Evolutionary conservation across 2,329 filamentous ascomycete species (phyloP), one percentile per base, ranked within the genome.

Genomic region (Aspergillus fijiensis): DNA sequence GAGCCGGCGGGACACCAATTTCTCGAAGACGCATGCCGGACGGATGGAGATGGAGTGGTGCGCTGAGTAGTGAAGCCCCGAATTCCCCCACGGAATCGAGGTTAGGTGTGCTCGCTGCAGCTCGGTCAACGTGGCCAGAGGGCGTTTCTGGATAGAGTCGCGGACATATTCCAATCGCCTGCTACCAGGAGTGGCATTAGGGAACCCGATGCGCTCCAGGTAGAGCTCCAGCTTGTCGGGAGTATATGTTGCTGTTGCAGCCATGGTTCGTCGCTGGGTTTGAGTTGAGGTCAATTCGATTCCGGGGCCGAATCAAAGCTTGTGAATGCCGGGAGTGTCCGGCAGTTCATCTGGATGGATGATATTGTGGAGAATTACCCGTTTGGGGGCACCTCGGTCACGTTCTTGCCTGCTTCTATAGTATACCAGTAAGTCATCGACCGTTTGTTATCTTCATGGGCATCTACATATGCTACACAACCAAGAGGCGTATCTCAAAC

Each of bases 41-140:
- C 85, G 76, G 45, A 85, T 71, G 2, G 79, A 79, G 27, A 86
- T 77, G 11, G 69, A 72, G 45, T 78, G 80, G 61, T 80, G 74
- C n/a, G 74, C 72, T 2, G 80, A 81, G 67, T 84, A 84, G 67
- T 87, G 85, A 48, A 87, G 73, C 1, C 74, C 77, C 11, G 86
- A 72, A 62, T 86, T 87, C 29, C 85, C 84, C 70, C 85, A 87
- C 0, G 84, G 82, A 7, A 86, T 76, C 11, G 75, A 69, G 21
- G 74, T 72, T 6, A 85, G 69, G 54, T 85, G 82, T 16, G 76
- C 71, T 33, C 71, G 70, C 58, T 80, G 78, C 2, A 81, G 63
- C 23, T 65, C 65, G 1, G 65, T 60, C 33, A 80, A 63, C 3
- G 71, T 68, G 1, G 57, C 65, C 12, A 79, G 65, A 2, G 74